Base-by-base conservation (phyloP, 371 early-diverging fungal species). In the Synchytrium microbalum region DNA sequence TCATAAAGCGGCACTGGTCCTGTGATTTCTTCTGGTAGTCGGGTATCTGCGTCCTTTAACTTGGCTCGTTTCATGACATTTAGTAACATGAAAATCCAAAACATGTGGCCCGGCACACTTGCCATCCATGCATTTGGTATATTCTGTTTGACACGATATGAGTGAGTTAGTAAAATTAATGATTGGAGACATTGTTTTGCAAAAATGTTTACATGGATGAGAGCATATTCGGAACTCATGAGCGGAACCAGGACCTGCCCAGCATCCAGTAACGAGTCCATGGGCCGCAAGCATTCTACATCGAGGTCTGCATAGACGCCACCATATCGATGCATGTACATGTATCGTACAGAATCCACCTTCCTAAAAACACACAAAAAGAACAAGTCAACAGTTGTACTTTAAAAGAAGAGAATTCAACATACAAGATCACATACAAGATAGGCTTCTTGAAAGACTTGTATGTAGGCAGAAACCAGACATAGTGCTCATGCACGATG, bases 301-400 rank as follows among this genome's bases (percentile, higher is more conserved):
- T 75, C 78, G 63, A 77, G 63, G 58, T 77, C 78, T 29, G 66
- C 16, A 60, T 77, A 77, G 1, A 75, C 61, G 0, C 78, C 78
- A 16, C 78, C 78, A 56, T 64, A 77, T 29, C 65, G 64, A 59
- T 70, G 72, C 62, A 77, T 54, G 24, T 67, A 59, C n/a, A 77
- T 64, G 28, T 73, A 75, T 13, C 78, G 67, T 0, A 69, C 51
- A 23, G 72, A 66, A 59, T 77, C 78, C 24, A 67, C 75, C 26
- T 68, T 56, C 55, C 70, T 66, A 56, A 75, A n/a, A n/a, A n/a
- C n/a, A n/a, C n/a, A n/a, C n/a, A n/a, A n/a, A n/a, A n/a, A n/a
- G n/a, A n/a, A n/a, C n/a, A n/a, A n/a, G n/a, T n/a, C n/a, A n/a
- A n/a, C n/a, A n/a, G n/a, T n/a, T n/a, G n/a, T n/a, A n/a, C n/a